These are phyloP conservation scores for Pythium insidiosum DNA, from an alignment of 352 stramenopile species.

Conservation along the genomic window DNA sequence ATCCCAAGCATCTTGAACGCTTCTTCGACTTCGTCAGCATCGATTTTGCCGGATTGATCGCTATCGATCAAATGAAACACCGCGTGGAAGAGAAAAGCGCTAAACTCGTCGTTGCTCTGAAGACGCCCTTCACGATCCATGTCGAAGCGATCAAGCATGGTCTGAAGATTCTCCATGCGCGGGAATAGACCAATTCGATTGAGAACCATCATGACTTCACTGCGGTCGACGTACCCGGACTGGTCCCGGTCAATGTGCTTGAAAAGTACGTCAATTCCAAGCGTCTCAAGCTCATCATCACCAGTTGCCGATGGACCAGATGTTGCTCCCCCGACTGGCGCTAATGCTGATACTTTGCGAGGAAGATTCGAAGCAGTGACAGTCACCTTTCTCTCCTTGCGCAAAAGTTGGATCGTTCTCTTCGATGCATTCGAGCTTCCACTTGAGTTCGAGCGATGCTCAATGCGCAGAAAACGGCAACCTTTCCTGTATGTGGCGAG, in stretches of 20 bases:
- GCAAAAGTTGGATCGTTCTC: constrained; percentile 31
- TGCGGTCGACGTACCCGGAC: constrained; percentile 41
- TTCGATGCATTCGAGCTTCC: constrained; percentile 14
- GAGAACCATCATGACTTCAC: constrained; percentile 51
- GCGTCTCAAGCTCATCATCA: constrained; percentile 43
- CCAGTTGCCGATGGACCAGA: no score
- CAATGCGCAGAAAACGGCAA: constrained; percentile 55
- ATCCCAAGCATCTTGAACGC: constrained; percentile 69
- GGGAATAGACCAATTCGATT: constrained; percentile 65
- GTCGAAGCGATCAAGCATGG: constrained; percentile 43
- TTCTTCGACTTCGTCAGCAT: constrained; percentile 62
- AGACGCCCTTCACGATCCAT: constrained; percentile 37
- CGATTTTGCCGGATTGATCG: constrained; percentile 67
- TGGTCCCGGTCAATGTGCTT: constrained; percentile 45
- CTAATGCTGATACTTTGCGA: no score
- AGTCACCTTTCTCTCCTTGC: constrained; percentile 27
- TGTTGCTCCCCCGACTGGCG: no score
- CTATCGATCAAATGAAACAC: constrained; percentile 73
- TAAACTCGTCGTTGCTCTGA: constrained; percentile 47
- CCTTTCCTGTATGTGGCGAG: constrained; percentile 65
- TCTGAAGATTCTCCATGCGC: constrained; percentile 29
- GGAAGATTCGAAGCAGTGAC: no score
- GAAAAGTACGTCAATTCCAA: constrained; percentile 55
- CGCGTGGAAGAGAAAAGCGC: constrained; percentile 59
- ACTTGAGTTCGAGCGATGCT: constrained; percentile 58